These are phyloP conservation scores for Tricladium varicosporioides DNA, from an alignment of 2,329 filamentous ascomycete species.

Conservation along the genomic window DNA sequence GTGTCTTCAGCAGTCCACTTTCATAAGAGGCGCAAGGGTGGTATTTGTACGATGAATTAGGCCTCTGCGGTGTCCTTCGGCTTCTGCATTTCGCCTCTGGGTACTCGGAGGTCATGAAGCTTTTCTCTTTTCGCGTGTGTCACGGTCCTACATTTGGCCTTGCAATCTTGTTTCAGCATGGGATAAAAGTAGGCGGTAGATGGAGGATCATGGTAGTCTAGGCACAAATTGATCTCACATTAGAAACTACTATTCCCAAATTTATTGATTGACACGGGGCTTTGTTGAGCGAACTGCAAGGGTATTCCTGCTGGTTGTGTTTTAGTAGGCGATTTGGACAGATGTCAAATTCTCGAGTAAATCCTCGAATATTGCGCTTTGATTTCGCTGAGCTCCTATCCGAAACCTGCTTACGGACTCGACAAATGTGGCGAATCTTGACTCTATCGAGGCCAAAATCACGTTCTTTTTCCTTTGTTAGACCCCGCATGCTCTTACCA, in stretches of 20 bases:
- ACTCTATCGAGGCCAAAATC: background rate
- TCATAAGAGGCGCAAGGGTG: constrained; percentile 37
- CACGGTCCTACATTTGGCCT: constrained; percentile 32
- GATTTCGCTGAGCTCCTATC: background rate
- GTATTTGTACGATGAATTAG: constrained; percentile 36
- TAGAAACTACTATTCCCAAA: constrained; percentile 27
- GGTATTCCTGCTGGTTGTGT: no score
- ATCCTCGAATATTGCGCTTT: background rate
- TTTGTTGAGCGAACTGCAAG: no score
- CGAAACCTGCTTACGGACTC: background rate
- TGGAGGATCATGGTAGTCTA: constrained; percentile 37
- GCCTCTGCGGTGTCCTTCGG: constrained; percentile 28
- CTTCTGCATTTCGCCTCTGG: constrained; percentile 29
- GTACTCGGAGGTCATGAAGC: constrained; percentile 22
- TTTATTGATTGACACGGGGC: background rate
- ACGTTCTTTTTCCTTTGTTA: background rate
- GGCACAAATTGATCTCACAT: constrained; percentile 36
- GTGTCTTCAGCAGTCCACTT: constrained; percentile 34
- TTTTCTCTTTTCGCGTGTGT: constrained; percentile 23
- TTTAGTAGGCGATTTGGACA: no score
- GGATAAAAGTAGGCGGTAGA: constrained; percentile 37
- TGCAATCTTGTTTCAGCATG: constrained; percentile 35
- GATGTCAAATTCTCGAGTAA: no score
- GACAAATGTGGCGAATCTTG: background rate
- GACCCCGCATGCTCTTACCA: constrained; percentile 9